These are phyloP conservation scores for Penicillium verrucosum DNA, from an alignment of 2,329 filamentous ascomycete genomes.

Conservation along the genomic window DNA sequence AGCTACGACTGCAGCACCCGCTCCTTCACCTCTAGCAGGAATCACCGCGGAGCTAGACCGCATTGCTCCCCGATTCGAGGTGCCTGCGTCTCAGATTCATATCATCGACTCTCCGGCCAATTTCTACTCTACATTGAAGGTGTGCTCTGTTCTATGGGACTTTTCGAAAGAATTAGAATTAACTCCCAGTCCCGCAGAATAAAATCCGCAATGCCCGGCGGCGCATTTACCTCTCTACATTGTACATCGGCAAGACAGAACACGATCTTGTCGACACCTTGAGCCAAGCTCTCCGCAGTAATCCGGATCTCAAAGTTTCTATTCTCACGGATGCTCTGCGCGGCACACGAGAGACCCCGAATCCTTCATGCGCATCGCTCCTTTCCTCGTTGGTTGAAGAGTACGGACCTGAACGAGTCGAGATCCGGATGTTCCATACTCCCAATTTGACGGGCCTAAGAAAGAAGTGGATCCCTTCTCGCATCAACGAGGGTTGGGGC, in stretches of 20 bases:
- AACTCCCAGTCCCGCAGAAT: constrained; percentile 47
- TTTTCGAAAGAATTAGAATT: constrained; percentile 2
- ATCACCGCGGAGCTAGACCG: constrained; percentile 76
- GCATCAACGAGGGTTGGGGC: constrained; percentile 98
- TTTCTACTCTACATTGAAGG: constrained; percentile 90
- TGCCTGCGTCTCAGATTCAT: constrained; percentile 74
- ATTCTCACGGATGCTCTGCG: constrained; percentile 88
- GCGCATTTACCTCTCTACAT: constrained; percentile 86
- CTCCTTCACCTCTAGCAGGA: constrained; percentile 52
- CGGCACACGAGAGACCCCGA: constrained; percentile 84
- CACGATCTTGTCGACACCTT: constrained; percentile 80
- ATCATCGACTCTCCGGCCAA: constrained; percentile 78
- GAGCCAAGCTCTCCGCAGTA: constrained; percentile 68
- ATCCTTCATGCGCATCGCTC: constrained; percentile 82
- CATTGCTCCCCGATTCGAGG: constrained; percentile 84
- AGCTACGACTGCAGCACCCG: constrained; percentile 24
- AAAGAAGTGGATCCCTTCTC: constrained; percentile 77
- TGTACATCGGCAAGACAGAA: constrained; percentile 95
- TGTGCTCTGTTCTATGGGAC: constrained; percentile 33
- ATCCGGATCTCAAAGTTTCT: constrained; percentile 74
- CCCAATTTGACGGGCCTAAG: constrained; percentile 85
- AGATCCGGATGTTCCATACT: constrained; percentile 96
- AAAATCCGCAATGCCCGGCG: constrained; percentile 78
- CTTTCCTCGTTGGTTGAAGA: constrained; percentile 78
- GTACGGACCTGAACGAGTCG: constrained; percentile 79